These are phyloP conservation scores for Lactarius trivialis DNA, from an alignment of 768 basidiomycete species.

Conservation along the genomic window DNA sequence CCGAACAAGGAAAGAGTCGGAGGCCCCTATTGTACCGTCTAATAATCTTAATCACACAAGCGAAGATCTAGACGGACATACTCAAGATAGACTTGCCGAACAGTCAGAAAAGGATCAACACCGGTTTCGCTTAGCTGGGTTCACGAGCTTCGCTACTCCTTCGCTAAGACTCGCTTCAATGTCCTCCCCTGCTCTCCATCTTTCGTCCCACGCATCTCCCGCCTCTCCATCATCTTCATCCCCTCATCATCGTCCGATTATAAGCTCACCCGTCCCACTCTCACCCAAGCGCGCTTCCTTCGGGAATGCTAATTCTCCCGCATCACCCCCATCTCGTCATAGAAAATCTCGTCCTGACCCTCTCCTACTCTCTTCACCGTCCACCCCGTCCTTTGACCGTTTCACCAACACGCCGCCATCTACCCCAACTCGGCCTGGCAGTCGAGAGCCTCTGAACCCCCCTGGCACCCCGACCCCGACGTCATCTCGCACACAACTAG, in stretches of 20 bases:
- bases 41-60: neutral
- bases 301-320: constrained; percentile 22
- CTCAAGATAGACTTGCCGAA: neutral
- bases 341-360: constrained; percentile 25
- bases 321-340: constrained; percentile 24
- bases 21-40: constrained; percentile 32
- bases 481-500: constrained; percentile 34
- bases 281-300: constrained; percentile 24
- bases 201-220: constrained; percentile 49
- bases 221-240: constrained; percentile 43
- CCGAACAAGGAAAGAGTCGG: constrained; percentile 36
- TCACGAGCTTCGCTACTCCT: constrained; percentile 55
- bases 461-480: constrained; percentile 45
- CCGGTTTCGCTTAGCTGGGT: constrained; percentile 42
- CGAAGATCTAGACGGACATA: neutral
- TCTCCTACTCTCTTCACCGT: constrained; percentile 22
- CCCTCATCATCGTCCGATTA: constrained; percentile 42
- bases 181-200: constrained; percentile 68
- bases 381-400: constrained; percentile 12
- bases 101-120: constrained; percentile 5
- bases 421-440: constrained; percentile 10
- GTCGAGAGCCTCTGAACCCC: constrained; percentile 37
- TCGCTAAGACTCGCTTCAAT: constrained; percentile 64
- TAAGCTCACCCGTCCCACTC: constrained; percentile 31
- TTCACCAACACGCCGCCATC: constrained; percentile 1